phyloP scores from a whole-genome alignment of 768 basidiomycete genomes.

The Roridomyces roridus region DNA sequence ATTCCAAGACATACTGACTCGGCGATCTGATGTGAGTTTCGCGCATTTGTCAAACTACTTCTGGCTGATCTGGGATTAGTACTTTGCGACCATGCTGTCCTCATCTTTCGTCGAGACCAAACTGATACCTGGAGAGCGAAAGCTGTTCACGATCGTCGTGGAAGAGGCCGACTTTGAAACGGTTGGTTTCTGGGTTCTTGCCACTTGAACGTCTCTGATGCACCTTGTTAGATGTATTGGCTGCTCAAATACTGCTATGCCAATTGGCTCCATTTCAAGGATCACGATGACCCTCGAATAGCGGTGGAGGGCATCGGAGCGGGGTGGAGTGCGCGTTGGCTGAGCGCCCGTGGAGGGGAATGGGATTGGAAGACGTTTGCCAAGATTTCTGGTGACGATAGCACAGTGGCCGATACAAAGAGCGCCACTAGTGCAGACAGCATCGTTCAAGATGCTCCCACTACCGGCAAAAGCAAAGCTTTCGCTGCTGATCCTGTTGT shows the following conservation, averaged over 20 bases:
- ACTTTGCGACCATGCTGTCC: conserved; percentile 76
- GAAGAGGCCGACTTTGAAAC: conserved; percentile 82
- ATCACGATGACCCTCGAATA: conserved; percentile 68
- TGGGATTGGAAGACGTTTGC: conserved; percentile 77
- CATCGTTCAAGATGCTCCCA: conserved; percentile 36
- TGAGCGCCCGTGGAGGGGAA: conserved; percentile 54
- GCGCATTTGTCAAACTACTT: no score
- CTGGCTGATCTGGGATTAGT: conserved; percentile 29
- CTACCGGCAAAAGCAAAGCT: conserved; percentile 37
- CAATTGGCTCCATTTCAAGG: conserved; percentile 75
- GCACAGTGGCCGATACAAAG: conserved; percentile 45
- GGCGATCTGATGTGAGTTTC: conserved; percentile 58
- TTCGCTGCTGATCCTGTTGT: conserved; percentile 29
- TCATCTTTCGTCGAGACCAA: conserved; percentile 73
- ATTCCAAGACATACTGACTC: conserved; percentile 59
- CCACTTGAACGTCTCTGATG: neutral
- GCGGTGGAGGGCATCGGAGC: conserved; percentile 73
- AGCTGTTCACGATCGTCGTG: conserved; percentile 69
- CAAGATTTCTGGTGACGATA: conserved; percentile 44
- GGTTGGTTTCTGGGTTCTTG: neutral
- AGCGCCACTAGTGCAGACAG: conserved; percentile 64
- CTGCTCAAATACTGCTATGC: conserved; percentile 78
- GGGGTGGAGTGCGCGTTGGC: conserved; percentile 69
- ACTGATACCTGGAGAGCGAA: conserved; percentile 51
- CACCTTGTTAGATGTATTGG: conserved; percentile 68